A percentile compares a stretch with the other conserved stretches of the same genome.
Evolutionary conservation across 805 yeast genomes (phyloP).

Genomic region (Saccharomycopsis guyanensis): DNA sequence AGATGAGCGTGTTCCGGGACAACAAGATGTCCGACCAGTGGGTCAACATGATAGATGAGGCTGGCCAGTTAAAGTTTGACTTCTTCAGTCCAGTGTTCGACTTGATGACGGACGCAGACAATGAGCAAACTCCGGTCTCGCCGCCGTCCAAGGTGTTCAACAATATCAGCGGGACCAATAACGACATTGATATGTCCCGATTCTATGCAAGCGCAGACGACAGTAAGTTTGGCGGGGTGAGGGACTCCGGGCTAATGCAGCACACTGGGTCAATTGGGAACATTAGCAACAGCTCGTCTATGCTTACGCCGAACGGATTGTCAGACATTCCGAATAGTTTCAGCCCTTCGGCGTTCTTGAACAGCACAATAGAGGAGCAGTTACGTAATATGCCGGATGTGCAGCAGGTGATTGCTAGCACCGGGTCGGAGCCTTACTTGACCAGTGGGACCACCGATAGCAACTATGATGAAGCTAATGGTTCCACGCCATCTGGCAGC

Average conservation of each 20-base stretch:
- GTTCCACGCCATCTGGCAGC: conserved; percentile 1
- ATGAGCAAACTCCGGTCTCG: not conserved
- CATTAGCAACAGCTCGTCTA: conserved; percentile 1
- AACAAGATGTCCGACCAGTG: conserved; percentile 21
- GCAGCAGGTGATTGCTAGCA: not conserved
- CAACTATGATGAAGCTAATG: not conserved
- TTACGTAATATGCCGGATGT: not conserved
- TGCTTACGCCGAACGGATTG: not conserved
- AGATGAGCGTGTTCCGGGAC: conserved; percentile 3
- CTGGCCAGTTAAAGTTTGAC: conserved; percentile 26
- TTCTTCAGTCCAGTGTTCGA: conserved; percentile 25
- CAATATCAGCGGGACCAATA: not conserved
- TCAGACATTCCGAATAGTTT: not conserved
- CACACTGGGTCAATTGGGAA: not conserved
- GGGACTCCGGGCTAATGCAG: not conserved
- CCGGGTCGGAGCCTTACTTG: not conserved
- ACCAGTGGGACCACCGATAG: not conserved
- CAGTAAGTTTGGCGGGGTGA: not conserved
- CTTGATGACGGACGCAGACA: conserved; percentile 1
- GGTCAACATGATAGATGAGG: conserved; percentile 24
- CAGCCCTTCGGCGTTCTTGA: not conserved
- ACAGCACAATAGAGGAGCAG: not conserved
- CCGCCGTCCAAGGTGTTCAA: not conserved
- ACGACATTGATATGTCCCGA: not conserved
- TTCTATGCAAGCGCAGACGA: not conserved